Percentiles rank a stretch among this genome's conserved stretches.
These are phyloP conservation scores for Parastagonospora nodorum DNA, from an alignment of 2,329 filamentous ascomycete genomes.

Conservation along the genomic window DNA sequence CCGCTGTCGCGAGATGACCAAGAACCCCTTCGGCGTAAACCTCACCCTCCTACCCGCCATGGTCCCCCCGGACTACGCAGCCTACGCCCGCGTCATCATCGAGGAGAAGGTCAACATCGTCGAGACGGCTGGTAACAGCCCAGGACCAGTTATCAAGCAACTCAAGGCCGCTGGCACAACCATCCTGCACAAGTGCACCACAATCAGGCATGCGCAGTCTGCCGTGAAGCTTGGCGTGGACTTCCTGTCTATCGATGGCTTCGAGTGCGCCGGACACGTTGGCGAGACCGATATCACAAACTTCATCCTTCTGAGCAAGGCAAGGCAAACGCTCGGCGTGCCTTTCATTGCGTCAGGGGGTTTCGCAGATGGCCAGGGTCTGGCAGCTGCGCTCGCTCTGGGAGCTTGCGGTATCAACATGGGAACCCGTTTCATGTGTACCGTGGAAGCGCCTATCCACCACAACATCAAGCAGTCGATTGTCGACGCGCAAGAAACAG, in stretches of 20 bases:
- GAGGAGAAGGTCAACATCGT: conserved; percentile 91
- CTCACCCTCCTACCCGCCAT: conserved; percentile 90
- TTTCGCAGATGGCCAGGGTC: conserved; percentile 90
- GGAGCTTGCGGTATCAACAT: conserved; percentile 97
- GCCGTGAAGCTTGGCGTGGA: conserved; percentile 95
- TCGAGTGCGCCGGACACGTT: conserved; percentile 93
- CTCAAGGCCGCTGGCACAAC: conserved; percentile 80
- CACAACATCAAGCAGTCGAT: conserved; percentile 92
- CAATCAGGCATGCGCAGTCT: conserved; percentile 88
- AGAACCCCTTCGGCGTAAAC: conserved; percentile 87
- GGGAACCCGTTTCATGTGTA: conserved; percentile 98
- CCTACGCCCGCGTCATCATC: conserved; percentile 89
- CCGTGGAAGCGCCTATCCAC: conserved; percentile 90
- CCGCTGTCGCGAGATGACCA: conserved; percentile 79
- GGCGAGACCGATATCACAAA: conserved; percentile 88
- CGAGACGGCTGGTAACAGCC: conserved; percentile 89
- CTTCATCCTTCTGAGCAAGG: conserved; percentile 83
- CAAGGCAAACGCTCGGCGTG: conserved; percentile 79
- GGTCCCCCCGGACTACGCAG: conserved; percentile 87
- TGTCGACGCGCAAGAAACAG: conserved; percentile 83
- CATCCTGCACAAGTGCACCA: conserved; percentile 97
- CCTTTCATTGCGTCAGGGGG: conserved; percentile 97
- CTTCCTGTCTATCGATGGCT: conserved; percentile 95
- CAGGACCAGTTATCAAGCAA: conserved; percentile 86
- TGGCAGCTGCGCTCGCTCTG: conserved; percentile 86